Evolutionary conservation across 768 basidiomycete species (phyloP), one percentile per base, ranked within the genome.

Genomic region (Saitozyma sp.): DNA sequence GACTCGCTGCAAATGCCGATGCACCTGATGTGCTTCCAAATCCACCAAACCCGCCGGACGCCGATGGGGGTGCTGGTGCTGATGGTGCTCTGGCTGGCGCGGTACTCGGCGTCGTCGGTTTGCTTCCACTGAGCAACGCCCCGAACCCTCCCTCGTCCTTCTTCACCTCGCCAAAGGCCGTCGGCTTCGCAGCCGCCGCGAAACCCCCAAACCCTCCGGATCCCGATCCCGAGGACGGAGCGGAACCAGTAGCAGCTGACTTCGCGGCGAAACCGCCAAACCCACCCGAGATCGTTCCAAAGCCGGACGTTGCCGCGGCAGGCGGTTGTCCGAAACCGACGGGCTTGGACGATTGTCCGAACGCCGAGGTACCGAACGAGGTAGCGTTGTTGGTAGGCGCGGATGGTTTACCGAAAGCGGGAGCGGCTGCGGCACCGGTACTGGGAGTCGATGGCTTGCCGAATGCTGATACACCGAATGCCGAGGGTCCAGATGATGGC

Each of bases 261-360:
- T 71, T 71, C n/a, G 66, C 60, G 17, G 68, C 68, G 49, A 75
- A 75, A 6, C 62, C 66, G 6, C 73, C 65, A 43, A 75, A 75
- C 3, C 73, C 73, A 38, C 73, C 73, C 8, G 56, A 62, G 38
- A 74, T 74, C 39, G 37, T 65, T 6, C 67, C 69, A 53, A 68
- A 57, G 8, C 55, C 61, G 11, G 56, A 38, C 1, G 67, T 42
- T 20, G 67, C 40, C 9, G 68, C 50, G 5, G 41, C 50, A 1
- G 61, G 51, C 2, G 74, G 53, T 48, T 64, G 56, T 10, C 66
- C 69, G 20, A 68, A 66, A n/a, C 62, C 77, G 29, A 56, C 59
- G 8, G 76, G 66, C 39, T 59, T 62, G 45, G 74, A 61, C 6
- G 82, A 70, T 48, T 82, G 79, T 14, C 80, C 81, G 58, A 84